Evolutionary conservation across 345 rosid species (phyloP).

Genomic region (Iberis pinnata): DNA sequence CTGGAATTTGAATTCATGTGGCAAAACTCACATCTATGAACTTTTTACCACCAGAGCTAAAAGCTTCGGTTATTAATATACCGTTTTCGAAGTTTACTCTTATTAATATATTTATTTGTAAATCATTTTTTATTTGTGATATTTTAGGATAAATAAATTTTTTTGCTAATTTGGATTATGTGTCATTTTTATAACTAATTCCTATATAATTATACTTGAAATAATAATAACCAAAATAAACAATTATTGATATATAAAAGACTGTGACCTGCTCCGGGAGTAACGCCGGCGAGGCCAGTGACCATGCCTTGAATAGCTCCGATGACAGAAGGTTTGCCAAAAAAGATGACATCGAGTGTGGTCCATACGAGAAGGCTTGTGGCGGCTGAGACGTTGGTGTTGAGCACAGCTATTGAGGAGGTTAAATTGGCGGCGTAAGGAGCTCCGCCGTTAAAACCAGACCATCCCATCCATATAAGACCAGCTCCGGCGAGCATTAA

Average conservation of each 20-base stretch:
- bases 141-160: no score
- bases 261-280: slow-evolving; percentile 97
- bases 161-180: no score
- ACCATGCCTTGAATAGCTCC: slow-evolving; percentile 97
- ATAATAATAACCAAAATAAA: no score
- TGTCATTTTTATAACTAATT: no score
- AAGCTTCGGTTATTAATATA: no score
- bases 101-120: no score
- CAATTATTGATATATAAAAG: background rate
- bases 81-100: no score
- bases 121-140: no score
- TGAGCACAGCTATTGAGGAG: slow-evolving; percentile 63
- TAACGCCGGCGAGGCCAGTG: slow-evolving; percentile 78
- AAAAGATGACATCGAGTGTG: slow-evolving; percentile 66
- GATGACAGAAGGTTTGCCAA: slow-evolving; percentile 84
- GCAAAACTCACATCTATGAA: no score
- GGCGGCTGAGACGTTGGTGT: slow-evolving; percentile 82
- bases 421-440: slow-evolving; percentile 78
- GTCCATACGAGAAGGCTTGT: slow-evolving; percentile 95
- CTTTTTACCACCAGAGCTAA: no score
- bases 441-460: slow-evolving; percentile 94
- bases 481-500: slow-evolving; percentile 96
- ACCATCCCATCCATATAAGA: slow-evolving; percentile 94
- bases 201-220: no score
- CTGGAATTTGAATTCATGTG: no score